A percentile compares a stretch with the other conserved stretches of the same genome.
Evolutionary conservation across 495 filamentous ascomycete genomes (phyloP).

Genomic region (Geopyxis carbonaria): DNA sequence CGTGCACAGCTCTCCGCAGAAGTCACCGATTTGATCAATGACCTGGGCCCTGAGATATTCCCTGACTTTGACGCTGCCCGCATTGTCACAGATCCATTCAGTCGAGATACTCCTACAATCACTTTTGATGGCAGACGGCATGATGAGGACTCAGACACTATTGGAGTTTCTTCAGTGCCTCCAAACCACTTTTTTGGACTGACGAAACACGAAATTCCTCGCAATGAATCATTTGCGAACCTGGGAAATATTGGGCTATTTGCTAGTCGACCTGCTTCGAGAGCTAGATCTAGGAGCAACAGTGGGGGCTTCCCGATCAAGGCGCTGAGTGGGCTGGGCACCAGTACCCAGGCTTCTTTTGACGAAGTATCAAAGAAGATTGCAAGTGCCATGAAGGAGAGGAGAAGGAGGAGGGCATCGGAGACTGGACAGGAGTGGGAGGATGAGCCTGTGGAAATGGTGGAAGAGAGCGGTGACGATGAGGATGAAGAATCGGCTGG

Average conservation of each 20-base stretch:
- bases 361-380: conserved; percentile 76
- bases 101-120: conserved; percentile 6
- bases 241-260: conserved; percentile 76
- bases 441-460: conserved; percentile 9
- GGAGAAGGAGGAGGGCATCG: conserved; percentile 46
- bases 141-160: conserved; percentile 6
- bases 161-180: conserved; percentile 13
- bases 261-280: conserved; percentile 61
- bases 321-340: conserved; percentile 47
- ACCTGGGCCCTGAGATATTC: conserved; percentile 87
- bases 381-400: conserved; percentile 70
- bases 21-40: conserved; percentile 85
- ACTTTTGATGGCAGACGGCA: background rate
- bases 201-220: conserved; percentile 37
- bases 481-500: conserved; percentile 12
- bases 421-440: conserved; percentile 28
- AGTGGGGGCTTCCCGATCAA: conserved; percentile 52
- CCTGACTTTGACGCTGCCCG: conserved; percentile 81
- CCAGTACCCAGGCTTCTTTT: conserved; percentile 39
- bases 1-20: conserved; percentile 60
- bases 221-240: conserved; percentile 85
- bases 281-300: conserved; percentile 53
- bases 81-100: conserved; percentile 44
- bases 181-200: conserved; percentile 5
- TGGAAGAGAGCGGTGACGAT: conserved; percentile 1